A percentile compares a stretch with the other conserved stretches of the same genome.
phyloP scores from a whole-genome alignment of 257 asterid genomes.

The Petunia axillaris region DNA sequence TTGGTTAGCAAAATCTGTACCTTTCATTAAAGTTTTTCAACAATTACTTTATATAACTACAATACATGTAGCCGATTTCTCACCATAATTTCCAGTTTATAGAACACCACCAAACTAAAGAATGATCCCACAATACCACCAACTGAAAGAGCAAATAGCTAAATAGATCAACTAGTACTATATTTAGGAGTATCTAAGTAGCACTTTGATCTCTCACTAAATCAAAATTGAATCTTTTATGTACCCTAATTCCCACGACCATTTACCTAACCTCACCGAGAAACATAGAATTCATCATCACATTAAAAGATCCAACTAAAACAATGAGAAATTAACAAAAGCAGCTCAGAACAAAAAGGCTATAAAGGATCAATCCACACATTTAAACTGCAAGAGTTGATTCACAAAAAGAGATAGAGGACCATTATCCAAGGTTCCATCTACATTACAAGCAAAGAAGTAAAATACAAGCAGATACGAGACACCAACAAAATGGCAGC shows the following conservation, averaged over 20 bases:
- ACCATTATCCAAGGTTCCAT: neutral
- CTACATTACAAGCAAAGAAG: constrained; percentile 6
- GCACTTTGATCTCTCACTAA: neutral
- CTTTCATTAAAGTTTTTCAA: too few species aligned
- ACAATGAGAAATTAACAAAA: neutral
- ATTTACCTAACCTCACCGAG: too few species aligned
- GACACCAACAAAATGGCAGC: neutral
- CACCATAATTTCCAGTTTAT: neutral
- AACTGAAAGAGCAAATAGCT: neutral
- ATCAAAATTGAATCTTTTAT: neutral
- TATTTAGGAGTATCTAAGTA: neutral
- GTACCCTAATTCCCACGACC: neutral
- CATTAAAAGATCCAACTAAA: neutral
- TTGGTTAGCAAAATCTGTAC: too few species aligned
- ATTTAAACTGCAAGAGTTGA: neutral
- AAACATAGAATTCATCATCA: too few species aligned
- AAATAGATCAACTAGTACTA: neutral
- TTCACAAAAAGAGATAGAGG: neutral
- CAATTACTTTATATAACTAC: neutral
- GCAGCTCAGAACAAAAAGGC: neutral
- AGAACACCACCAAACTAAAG: neutral
- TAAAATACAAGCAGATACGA: neutral
- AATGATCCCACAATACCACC: neutral
- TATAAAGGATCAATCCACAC: neutral
- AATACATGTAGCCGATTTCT: neutral